Evolutionary conservation across 2,329 filamentous ascomycete species (phyloP).

Genomic region (Trichoderma atroviride): DNA sequence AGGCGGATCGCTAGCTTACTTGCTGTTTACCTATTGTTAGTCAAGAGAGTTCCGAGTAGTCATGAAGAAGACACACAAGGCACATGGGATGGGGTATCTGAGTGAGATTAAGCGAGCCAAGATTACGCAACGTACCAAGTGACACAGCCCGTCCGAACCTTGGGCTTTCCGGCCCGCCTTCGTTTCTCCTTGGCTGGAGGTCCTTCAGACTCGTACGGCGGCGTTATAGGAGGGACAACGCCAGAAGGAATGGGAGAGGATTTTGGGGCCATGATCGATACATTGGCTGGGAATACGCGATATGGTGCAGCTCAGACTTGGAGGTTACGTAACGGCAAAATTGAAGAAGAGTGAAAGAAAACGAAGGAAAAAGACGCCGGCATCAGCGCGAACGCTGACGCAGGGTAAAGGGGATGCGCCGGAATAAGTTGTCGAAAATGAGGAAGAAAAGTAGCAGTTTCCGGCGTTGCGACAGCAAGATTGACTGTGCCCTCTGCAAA

Average conservation of each 20-base stretch:
- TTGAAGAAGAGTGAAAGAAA: not conserved
- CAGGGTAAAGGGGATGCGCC: not conserved
- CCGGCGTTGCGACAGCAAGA: not conserved
- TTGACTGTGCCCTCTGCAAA: not conserved
- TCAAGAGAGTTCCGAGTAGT: not conserved
- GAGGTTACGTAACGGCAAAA: not conserved
- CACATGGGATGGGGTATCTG: not conserved
- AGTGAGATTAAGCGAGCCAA: not conserved
- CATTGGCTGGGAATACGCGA: slow-evolving; percentile 17
- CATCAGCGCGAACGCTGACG: slow-evolving; percentile 9
- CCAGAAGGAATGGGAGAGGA: not conserved
- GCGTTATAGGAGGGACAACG: slow-evolving; percentile 20
- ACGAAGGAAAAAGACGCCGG: not conserved
- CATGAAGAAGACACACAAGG: not conserved
- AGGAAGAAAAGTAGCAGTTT: not conserved
- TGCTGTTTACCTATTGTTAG: slow-evolving; percentile 26
- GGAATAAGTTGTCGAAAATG: not conserved
- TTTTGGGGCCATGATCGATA: slow-evolving; percentile 20
- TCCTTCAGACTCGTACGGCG: slow-evolving; percentile 16
- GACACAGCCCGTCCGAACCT: slow-evolving; percentile 45
- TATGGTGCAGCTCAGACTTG: slow-evolving; percentile 1
- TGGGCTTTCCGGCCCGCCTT: slow-evolving; percentile 43
- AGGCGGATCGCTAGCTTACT: slow-evolving; percentile 9
- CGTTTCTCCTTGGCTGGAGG: slow-evolving; percentile 28
- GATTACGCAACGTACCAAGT: slow-evolving; percentile 41